phyloP scores from a whole-genome alignment of 2,329 filamentous ascomycete genomes.

The Emergomyces orientalis region DNA sequence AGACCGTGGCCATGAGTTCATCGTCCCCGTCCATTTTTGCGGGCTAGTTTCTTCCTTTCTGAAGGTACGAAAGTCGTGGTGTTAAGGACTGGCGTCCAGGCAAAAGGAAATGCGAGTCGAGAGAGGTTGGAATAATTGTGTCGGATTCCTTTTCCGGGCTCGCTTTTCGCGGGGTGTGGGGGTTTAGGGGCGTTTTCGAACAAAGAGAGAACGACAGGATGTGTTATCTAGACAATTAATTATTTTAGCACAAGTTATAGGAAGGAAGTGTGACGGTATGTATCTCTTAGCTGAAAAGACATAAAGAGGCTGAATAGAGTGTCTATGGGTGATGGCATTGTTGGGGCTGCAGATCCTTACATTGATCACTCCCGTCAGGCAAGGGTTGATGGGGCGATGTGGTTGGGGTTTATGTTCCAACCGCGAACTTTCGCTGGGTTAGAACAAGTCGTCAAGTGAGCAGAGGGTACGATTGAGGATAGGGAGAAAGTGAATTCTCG shows the following conservation, averaged over 20 bases:
- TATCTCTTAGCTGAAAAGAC: neutral
- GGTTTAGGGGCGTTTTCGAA: neutral
- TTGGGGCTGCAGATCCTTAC: constrained; percentile 6
- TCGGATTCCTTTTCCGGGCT: neutral
- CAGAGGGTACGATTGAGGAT: constrained; percentile 1
- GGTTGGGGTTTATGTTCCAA: neutral
- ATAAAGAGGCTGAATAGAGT: neutral
- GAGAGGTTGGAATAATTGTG: neutral
- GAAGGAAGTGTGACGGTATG: neutral
- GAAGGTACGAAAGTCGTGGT: neutral
- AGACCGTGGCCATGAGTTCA: constrained; percentile 65
- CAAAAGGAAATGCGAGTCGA: neutral
- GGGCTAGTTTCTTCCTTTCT: neutral
- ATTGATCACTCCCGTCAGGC: neutral
- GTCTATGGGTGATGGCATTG: too few relatives aligned
- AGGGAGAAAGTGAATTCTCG: neutral
- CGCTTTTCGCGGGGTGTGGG: neutral
- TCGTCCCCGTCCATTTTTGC: constrained; percentile 50
- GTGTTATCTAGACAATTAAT: neutral
- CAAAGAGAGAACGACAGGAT: neutral
- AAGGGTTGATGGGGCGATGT: neutral
- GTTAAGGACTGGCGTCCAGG: neutral
- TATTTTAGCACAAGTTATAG: neutral
- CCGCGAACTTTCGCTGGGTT: neutral
- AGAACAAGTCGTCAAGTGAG: neutral